These are phyloP conservation scores for Boletellus ananas DNA, from an alignment of 768 basidiomycete genomes.

Conservation along the genomic window DNA sequence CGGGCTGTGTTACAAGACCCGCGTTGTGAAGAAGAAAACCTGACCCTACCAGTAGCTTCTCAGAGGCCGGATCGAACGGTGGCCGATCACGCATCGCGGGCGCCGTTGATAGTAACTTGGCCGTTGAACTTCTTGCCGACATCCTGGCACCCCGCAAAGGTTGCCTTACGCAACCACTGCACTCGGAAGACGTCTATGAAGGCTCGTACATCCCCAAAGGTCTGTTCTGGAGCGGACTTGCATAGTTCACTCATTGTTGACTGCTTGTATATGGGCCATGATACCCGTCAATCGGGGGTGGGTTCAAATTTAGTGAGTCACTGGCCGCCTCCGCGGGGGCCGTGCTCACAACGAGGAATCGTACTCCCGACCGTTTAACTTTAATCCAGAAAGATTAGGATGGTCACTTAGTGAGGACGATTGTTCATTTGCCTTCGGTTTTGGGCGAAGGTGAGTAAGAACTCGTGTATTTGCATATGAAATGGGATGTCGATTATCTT, in stretches of 20 bases:
- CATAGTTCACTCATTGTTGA: neutral
- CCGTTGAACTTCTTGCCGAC: too few relatives aligned
- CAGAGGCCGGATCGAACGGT: too few relatives aligned
- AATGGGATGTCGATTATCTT: neutral
- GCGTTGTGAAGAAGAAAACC: too few relatives aligned
- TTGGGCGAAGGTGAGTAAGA: constrained; percentile 21
- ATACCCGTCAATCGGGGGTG: constrained; percentile 25
- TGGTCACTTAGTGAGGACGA: constrained; percentile 10
- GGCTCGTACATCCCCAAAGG: constrained; percentile 25
- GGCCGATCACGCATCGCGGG: too few relatives aligned
- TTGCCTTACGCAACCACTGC: constrained; percentile 20
- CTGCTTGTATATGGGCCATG: constrained; percentile 11
- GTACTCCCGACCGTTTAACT: constrained; percentile 39
- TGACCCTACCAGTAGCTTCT: too few relatives aligned
- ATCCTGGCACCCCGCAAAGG: too few relatives aligned
- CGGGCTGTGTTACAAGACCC: too few relatives aligned
- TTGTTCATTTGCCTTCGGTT: constrained; percentile 18
- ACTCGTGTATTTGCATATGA: neutral
- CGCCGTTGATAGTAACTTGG: too few relatives aligned
- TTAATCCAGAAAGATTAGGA: constrained; percentile 39
- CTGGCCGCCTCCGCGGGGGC: constrained; percentile 27
- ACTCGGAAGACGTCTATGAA: constrained; percentile 24
- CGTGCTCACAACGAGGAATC: constrained; percentile 36
- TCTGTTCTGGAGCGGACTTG: neutral
- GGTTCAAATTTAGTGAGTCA: neutral